A percentile compares a stretch with the other conserved stretches of the same genome.
phyloP scores from a whole-genome alignment of 148 eudicot genomes.

The Cornus suecica region DNA sequence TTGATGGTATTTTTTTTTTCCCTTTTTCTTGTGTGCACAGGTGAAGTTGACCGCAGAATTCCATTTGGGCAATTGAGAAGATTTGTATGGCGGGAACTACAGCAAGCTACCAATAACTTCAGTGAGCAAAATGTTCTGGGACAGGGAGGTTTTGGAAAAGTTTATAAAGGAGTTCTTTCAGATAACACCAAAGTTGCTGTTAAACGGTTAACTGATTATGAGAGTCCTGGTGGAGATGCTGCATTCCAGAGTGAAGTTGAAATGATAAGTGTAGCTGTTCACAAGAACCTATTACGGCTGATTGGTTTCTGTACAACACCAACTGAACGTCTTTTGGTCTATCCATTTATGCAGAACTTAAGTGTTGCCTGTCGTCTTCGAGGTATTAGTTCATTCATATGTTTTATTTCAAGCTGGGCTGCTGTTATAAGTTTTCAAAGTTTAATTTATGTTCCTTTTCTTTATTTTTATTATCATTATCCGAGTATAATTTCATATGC shows the following conservation, averaged over 20 bases:
- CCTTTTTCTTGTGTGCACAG: conserved; percentile 38
- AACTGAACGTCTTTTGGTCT: conserved; percentile 94
- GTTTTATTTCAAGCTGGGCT: not conserved
- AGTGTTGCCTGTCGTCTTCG: conserved; percentile 92
- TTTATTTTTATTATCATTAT: too few species aligned
- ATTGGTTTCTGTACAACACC: conserved; percentile 96
- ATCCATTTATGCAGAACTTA: conserved; percentile 93
- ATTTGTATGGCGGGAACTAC: conserved; percentile 89
- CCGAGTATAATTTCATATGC: too few species aligned
- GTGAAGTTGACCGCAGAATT: conserved; percentile 88
- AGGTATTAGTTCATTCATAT: conserved; percentile 36
- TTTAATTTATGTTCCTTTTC: not conserved
- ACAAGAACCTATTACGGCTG: conserved; percentile 75
- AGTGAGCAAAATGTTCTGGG: conserved; percentile 91
- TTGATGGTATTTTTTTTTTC: conserved; percentile 7
- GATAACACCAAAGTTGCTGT: conserved; percentile 91
- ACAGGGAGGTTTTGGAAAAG: conserved; percentile 97
- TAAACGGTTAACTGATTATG: conserved; percentile 75
- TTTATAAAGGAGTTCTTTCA: conserved; percentile 77
- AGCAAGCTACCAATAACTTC: conserved; percentile 85
- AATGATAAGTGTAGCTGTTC: conserved; percentile 99
- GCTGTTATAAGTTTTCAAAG: not conserved
- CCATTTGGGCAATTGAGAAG: conserved; percentile 92
- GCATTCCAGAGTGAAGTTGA: conserved; percentile 97
- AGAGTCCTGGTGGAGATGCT: conserved; percentile 91